Evolutionary conservation across 164 flowering plant genomes (phyloP), one percentile per base, ranked within the genome.

Genomic region (Stephania yunnanensis): DNA sequence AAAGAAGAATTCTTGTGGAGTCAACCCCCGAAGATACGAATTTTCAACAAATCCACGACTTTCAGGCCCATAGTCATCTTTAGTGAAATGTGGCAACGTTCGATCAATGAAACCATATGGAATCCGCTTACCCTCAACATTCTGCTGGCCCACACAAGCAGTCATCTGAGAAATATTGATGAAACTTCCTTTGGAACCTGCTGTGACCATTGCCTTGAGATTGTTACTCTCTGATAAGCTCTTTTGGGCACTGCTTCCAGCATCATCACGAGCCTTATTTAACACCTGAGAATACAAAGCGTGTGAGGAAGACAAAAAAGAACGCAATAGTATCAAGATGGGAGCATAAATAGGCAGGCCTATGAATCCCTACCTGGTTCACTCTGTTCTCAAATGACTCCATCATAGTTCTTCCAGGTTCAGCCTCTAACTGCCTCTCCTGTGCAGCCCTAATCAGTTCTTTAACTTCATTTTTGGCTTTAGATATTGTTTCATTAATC

Each of bases 81-180:
- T 91, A 6, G 97, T 92, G 80, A 95, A 95, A 84, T 95, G 99
- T 20, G 99, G 98, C 73, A 95, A 82, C 22, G 99, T 93, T 58
- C 98, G 89, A 64, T 84, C 98, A 55, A 85, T 83, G 78, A 95
- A 95, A 2, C 98, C 98, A 84, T 80, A 95, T 29, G 99, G 98
- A 29, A 94, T 95, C 46, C 99, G 97, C 78, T 95, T 95, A 20
- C 99, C 99, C 83, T 95, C 99, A 77, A 95, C 99, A 81, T 95
- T 95, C 83, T 95, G 99, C 87, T 95, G 98, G n/a, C 99, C 99
- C 83, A 95, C 98, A 90, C 99, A 95, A 79, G 99, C 98, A 87
- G 98, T 95, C 99, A 95, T 95, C 85, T 95, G 99, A 2, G 99
- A 95, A 72, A 95, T 95, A 77, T 95, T 95, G 80, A 95, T 95